Evolutionary conservation across 768 basidiomycete species (phyloP).

Genomic region (Sistotremastrum suecicum): DNA sequence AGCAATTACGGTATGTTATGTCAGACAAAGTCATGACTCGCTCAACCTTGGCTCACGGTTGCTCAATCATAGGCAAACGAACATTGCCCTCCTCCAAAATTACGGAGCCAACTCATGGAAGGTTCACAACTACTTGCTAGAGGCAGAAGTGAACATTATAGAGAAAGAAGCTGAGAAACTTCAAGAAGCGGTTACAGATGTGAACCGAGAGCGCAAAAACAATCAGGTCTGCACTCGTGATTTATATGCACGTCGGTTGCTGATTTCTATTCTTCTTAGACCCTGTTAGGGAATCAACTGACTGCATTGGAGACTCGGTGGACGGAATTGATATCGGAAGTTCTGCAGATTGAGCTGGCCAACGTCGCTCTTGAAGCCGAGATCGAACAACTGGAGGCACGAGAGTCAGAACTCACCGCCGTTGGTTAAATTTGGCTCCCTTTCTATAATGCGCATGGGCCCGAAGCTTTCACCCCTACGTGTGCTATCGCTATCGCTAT

Average conservation of each 20-base stretch:
- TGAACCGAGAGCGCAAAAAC: conserved; percentile 86
- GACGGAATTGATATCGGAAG: conserved; percentile 84
- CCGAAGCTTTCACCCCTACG: too few species aligned
- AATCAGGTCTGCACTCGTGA: conserved; percentile 39
- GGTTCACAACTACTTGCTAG: conserved; percentile 79
- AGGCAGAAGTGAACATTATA: conserved; percentile 56
- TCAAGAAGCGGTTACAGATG: conserved; percentile 62
- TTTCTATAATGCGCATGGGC: too few species aligned
- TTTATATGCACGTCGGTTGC: neutral
- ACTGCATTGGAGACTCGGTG: conserved; percentile 74
- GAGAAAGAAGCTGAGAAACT: conserved; percentile 67
- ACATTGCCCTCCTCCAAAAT: conserved; percentile 66
- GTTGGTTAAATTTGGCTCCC: too few species aligned
- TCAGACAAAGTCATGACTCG: neutral
- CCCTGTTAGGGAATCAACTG: conserved; percentile 63
- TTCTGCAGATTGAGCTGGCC: conserved; percentile 92
- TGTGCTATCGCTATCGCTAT: too few species aligned
- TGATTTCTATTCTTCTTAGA: conserved; percentile 27
- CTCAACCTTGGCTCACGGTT: conserved; percentile 3
- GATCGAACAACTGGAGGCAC: conserved; percentile 19
- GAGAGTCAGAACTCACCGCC: too few species aligned
- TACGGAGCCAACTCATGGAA: conserved; percentile 89
- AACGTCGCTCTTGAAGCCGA: conserved; percentile 80
- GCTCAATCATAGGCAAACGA: conserved; percentile 47
- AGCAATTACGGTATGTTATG: conserved; percentile 50